A percentile compares a stretch with the other conserved stretches of the same genome.
Conservation (phyloP, 2,329 filamentous ascomycete genomes). For the Mollisia scopiformis region DNA sequence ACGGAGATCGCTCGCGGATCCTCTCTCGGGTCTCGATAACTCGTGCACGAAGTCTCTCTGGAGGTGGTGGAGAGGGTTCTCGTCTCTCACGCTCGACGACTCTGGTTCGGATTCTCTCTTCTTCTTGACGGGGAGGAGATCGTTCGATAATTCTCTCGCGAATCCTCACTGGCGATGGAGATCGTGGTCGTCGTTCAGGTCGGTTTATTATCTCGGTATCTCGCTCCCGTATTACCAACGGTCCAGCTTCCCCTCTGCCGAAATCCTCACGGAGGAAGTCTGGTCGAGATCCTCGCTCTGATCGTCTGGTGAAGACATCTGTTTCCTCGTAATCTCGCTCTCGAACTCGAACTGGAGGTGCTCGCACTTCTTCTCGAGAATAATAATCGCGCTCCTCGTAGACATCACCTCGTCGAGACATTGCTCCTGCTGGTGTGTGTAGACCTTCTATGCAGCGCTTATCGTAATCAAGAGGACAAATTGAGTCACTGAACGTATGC, state of each 20-base stretch:
- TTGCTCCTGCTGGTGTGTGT: constrained; percentile 1
- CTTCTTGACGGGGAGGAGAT: constrained; percentile 21
- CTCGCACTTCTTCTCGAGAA: constrained; percentile 20
- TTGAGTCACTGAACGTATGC: neutral
- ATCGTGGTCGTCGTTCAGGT: constrained; percentile 34
- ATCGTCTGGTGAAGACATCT: constrained; percentile 30
- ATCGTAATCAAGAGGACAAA: neutral
- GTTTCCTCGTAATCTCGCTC: constrained; percentile 34
- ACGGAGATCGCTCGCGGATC: constrained; percentile 32
- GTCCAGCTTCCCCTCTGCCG: constrained; percentile 28
- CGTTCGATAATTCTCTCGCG: constrained; percentile 33
- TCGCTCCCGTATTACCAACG: constrained; percentile 35
- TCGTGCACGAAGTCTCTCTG: constrained; percentile 33
- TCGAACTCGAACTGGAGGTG: constrained; percentile 27
- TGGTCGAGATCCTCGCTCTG: constrained; percentile 30
- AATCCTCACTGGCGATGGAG: constrained; percentile 32
- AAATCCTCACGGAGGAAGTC: constrained; percentile 37
- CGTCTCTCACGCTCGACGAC: constrained; percentile 32
- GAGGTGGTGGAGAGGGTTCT: constrained; percentile 28
- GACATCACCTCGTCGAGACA: constrained; percentile 20
- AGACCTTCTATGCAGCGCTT: neutral
- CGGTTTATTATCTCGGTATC: constrained; percentile 31
- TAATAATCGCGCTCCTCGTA: constrained; percentile 34
- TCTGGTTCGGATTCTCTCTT: constrained; percentile 24
- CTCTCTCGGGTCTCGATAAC: constrained; percentile 35